Evolutionary conservation across 202 grass and related monocot species (phyloP), one percentile per base, ranked within the genome.

Genomic region (Bolboschoenoplectus hybrid): DNA sequence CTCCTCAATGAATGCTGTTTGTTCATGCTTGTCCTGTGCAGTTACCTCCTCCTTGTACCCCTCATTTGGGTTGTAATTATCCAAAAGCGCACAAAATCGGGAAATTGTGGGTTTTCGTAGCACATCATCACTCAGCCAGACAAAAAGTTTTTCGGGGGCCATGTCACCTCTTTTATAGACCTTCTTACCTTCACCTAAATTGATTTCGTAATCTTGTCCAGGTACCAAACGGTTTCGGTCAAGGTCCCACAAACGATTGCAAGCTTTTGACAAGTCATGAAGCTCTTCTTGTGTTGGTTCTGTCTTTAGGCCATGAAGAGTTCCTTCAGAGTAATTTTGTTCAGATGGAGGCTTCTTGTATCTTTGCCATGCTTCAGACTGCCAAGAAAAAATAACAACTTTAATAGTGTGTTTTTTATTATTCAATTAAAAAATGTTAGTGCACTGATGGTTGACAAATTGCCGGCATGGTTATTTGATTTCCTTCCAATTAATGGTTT

Each of bases 31-130:
- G 62, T 98, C 96, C 84, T 98, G 88, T 87, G 92, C 51, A 62
- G 91, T 98, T 66, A 95, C 74, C 19, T 88, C 88, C 88, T 98
- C 93, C 84, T 90, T 98, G 85, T 80, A 91, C 8, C 96, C 89
- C 74, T 95, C 93, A 69, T 91, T 83, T 7, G 96, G 96, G 51
- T 98, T 98, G 67, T 98, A 98, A 81, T 98, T 98, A 63, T 98
- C 96, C 52, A 98, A 89, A 90, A 98, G 96, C 41, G 96, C 90
- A 1, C 90, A 91, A 35, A 98, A 98, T 73, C 96, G 91, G 55
- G 91, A 89, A 79, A 88, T 92, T 6, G 91, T 98, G 26, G 93
- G 93, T 32, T 87, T 90, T 66, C 63, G 87, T 75, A 94, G 76
- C 53, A 88, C 85, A 77, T 83, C 85, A 44, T 98, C 84, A 0